Conservation (phyloP, 1,284 basidiomycete genomes). For the Rhodotorula sp. region DNA sequence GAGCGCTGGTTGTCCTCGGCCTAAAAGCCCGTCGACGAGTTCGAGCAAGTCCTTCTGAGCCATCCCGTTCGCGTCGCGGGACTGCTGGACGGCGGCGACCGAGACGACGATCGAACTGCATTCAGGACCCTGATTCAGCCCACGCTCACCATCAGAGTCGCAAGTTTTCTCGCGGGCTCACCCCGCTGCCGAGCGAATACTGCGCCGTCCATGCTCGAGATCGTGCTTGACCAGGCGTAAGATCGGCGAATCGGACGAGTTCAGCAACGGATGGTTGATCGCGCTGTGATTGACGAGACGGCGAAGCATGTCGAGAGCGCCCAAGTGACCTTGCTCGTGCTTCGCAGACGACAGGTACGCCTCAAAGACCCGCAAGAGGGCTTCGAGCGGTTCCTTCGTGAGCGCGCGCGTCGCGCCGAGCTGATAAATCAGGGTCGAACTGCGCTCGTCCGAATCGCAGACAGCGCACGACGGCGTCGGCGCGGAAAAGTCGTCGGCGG, state of each 20-base stretch:
- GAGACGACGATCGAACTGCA: constrained; percentile 21
- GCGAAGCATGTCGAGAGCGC: constrained; percentile 4
- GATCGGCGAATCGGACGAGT: background rate
- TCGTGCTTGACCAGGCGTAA: background rate
- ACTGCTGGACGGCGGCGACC: constrained; percentile 16
- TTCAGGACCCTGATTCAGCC: too few relatives aligned
- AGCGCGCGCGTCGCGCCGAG: constrained; percentile 4
- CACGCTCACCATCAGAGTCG: background rate
- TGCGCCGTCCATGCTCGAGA: constrained; percentile 12
- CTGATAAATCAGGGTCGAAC: background rate
- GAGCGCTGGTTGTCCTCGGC: background rate
- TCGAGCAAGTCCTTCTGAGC: constrained; percentile 10
- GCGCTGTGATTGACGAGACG: constrained; percentile 18
- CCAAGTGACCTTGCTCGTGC: constrained; percentile 13
- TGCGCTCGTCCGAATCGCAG: constrained; percentile 16
- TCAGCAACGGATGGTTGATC: background rate
- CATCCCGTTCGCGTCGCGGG: background rate
- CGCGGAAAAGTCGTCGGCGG: background rate
- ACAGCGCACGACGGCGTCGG: constrained; percentile 9
- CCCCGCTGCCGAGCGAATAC: constrained; percentile 25
- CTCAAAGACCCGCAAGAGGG: background rate
- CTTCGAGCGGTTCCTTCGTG: constrained; percentile 15
- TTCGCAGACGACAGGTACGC: background rate
- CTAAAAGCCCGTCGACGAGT: constrained; percentile 11
- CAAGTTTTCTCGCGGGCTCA: background rate